phyloP scores from a whole-genome alignment of 495 filamentous ascomycete genomes.

The Penicillium pulvis region DNA sequence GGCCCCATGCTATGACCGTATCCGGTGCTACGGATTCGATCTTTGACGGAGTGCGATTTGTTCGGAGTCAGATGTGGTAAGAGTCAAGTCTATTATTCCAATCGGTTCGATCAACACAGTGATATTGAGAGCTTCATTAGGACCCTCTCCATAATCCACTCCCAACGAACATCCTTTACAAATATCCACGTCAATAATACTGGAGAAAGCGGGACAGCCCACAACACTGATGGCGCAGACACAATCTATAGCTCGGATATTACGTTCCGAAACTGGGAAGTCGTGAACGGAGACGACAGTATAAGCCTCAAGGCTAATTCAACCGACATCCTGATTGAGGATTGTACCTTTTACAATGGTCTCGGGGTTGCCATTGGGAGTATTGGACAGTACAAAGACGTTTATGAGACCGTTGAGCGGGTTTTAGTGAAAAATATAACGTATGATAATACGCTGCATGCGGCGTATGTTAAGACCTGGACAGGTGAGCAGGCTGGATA shows the following conservation, averaged over 20 bases:
- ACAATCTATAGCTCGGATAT: conserved; percentile 36
- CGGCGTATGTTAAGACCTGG: conserved; percentile 48
- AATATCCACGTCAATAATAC: conserved; percentile 45
- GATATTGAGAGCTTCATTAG: not conserved
- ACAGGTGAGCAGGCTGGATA: conserved; percentile 46
- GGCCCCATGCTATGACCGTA: not conserved
- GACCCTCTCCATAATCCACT: not conserved
- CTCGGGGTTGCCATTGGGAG: conserved; percentile 45
- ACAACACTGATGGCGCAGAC: conserved; percentile 44
- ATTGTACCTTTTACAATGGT: conserved; percentile 34
- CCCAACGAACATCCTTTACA: conserved; percentile 24
- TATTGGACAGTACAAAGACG: conserved; percentile 46
- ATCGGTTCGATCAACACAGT: not conserved
- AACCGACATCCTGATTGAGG: conserved; percentile 39
- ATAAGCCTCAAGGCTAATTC: conserved; percentile 42
- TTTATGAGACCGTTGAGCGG: conserved; percentile 43
- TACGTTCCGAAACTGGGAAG: conserved; percentile 35
- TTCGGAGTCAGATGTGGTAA: conserved; percentile 2
- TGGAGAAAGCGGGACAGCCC: too few relatives aligned
- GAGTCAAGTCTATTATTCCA: not conserved
- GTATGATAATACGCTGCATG: conserved; percentile 41
- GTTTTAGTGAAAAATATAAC: conserved; percentile 34
- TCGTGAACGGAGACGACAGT: conserved; percentile 42
- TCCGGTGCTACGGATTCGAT: not conserved
- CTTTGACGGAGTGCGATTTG: not conserved